Percentiles rank a stretch among this genome's conserved stretches.
phyloP scores from a whole-genome alignment of 2,329 filamentous ascomycete genomes.

The Colletotrichum sojae region DNA sequence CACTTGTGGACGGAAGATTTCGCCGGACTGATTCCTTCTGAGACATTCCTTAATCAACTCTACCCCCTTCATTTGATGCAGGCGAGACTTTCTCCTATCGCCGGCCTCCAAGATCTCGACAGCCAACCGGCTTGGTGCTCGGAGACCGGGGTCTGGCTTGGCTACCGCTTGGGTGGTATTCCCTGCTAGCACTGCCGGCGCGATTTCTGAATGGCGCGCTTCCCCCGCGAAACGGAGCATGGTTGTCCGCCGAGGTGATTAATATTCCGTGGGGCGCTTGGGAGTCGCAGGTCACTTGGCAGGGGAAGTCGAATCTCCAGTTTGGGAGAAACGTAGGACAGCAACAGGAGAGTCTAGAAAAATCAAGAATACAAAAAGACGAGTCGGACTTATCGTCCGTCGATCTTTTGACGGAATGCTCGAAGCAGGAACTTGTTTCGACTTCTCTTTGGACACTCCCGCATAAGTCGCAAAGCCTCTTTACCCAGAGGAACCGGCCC shows the following conservation, averaged over 20 bases:
- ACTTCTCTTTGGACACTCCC: neutral
- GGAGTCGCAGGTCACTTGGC: neutral
- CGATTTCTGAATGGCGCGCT: constrained; percentile 13
- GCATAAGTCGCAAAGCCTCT: neutral
- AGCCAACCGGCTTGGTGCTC: too few species aligned
- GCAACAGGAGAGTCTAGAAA: too few species aligned
- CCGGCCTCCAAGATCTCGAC: too few species aligned
- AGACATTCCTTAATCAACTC: too few species aligned
- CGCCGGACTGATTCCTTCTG: too few species aligned
- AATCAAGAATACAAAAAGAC: constrained; percentile 3
- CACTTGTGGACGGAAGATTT: too few species aligned
- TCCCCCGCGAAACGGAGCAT: constrained; percentile 4
- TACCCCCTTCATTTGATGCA: too few species aligned
- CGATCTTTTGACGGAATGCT: neutral
- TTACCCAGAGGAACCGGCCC: neutral
- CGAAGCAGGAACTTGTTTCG: neutral
- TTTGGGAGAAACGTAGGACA: neutral
- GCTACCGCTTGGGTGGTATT: too few species aligned
- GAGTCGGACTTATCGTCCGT: neutral
- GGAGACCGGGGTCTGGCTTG: too few species aligned
- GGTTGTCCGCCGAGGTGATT: constrained; percentile 5
- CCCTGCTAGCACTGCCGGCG: too few species aligned
- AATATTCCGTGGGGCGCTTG: constrained; percentile 40
- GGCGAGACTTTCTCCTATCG: too few species aligned
- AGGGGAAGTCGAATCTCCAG: neutral